Evolutionary conservation across 768 basidiomycete genomes (phyloP), one percentile per base, ranked within the genome.

Genomic region (Chalciporus piperatus): DNA sequence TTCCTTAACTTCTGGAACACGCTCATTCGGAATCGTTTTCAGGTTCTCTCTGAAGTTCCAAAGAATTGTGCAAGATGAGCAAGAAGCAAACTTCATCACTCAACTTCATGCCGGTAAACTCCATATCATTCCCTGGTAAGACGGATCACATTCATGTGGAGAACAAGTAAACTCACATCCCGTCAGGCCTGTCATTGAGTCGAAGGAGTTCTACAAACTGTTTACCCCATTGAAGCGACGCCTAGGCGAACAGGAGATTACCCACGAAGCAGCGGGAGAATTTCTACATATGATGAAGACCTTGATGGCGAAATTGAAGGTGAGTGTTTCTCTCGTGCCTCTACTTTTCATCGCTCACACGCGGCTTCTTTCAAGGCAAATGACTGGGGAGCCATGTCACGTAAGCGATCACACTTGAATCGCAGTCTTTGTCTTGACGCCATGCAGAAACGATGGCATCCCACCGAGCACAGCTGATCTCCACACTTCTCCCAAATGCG

Each of bases 231-330:
- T 85, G 28, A 81, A 78, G 55, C 68, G 65, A 45, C 67, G 67
- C 2, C 60, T 85, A 4, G 78, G 83, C 52, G 66, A 70, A 40
- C 82, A 83, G 50, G 51, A 56, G 3, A 47, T 76, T 1, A 80
- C 82, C 0, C 82, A 84, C 56, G 64, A 60, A 0, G 70, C 74
- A 0, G 83, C 80, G 0, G 78, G 77, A 13, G 74, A 79, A 50
- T 85, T 85, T 56, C 65, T 84, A 6, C 75, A 77, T 35, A 70
- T 76, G 4, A 67, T 85, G 60, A 85, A 85, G 63, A 82, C 81
- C 0, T 54, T 85, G 41, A 85, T 85, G 83, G 83, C 83, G 7
- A 85, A 85, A 51, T 59, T 85, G 38, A 85, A 85, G 74, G 83
- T 80, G 44, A 52, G 48, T 23, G 14, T 48, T 1, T 0, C 47